Evolutionary conservation across 768 basidiomycete species (phyloP).

Genomic region (Mycena rosella): DNA sequence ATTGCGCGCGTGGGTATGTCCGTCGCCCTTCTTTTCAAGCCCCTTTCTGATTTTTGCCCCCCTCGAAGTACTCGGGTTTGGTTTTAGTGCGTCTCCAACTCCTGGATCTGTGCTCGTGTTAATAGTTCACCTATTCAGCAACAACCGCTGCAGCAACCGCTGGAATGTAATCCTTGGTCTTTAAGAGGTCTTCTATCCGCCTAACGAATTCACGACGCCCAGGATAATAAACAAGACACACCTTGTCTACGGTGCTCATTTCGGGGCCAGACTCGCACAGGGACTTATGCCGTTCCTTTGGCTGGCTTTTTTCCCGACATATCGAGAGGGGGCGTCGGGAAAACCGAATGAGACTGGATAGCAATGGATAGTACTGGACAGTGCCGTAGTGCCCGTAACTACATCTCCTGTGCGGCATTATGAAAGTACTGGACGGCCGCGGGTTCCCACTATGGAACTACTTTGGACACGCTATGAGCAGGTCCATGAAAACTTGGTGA

Average conservation of each 20-base stretch:
- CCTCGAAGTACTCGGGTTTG: conserved; percentile 17
- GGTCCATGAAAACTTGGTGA: no score
- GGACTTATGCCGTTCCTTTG: no score
- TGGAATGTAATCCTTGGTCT: conserved; percentile 15
- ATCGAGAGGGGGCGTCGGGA: no score
- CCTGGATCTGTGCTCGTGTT: neutral
- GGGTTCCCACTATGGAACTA: no score
- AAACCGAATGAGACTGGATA: no score
- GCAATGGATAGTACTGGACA: no score
- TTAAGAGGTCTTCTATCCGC: neutral
- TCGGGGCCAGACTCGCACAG: no score
- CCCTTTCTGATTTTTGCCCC: neutral
- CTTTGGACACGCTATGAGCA: no score
- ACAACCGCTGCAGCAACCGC: conserved; percentile 20
- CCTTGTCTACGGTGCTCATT: neutral
- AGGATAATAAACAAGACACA: neutral
- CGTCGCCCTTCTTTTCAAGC: neutral
- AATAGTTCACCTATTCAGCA: neutral
- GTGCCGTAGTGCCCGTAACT: no score
- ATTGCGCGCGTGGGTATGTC: conserved; percentile 16
- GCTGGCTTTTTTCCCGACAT: no score
- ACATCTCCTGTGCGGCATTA: no score
- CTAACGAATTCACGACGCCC: neutral
- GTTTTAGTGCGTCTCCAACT: conserved; percentile 2
- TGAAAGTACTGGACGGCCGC: no score